Evolutionary conservation across 2,329 filamentous ascomycete genomes (phyloP), one percentile per base, ranked within the genome.

Genomic region (Metarhizium sp.): DNA sequence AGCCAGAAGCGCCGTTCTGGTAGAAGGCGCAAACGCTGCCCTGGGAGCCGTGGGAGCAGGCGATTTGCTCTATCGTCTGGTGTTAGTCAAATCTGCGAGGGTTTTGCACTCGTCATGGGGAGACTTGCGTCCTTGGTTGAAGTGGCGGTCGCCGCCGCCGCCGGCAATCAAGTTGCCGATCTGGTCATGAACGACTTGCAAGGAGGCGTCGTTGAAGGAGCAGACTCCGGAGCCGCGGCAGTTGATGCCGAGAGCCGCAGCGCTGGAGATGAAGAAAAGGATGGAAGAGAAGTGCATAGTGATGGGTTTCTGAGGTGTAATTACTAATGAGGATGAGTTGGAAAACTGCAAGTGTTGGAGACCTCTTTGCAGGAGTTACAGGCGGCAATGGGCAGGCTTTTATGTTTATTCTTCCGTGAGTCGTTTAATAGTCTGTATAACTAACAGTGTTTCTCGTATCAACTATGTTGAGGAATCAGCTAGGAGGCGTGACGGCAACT

Each of bases 211-310:
- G 46, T 59, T 61, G 46, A 58, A 30, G 13, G 10, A 48, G 52
- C 60, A 62, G 16, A 32, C 50, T 30, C 53, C 58, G 5, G 60
- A 61, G 42, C 56, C 59, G 34, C 58, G 51, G 53, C 60, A 62
- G 52, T 61, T 59, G 30, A 57, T 60, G 34, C 59, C 60, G 2
- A 58, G 54, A 0, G 59, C 57, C 1, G 57, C 49, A 45, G 50
- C 57, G 29, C 36, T 51, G 36, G 54, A 48, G 25, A 57, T 40
- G 36, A 60, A 43, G 18, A 55, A 45, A 11, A 52, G 42, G 40
- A 58, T 4, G n/a, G 32, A 50, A 25, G 48, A 51, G 20, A 50
- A 38, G 20, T 51, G 29, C 32, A 54, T 49, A 36, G 29, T 51
- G 47, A 36, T 3, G n/a, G 1, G 32, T 7, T 34, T 7, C 32